Conservation (phyloP, 1,284 basidiomycete species). For the Coniophora puteana region DNA sequence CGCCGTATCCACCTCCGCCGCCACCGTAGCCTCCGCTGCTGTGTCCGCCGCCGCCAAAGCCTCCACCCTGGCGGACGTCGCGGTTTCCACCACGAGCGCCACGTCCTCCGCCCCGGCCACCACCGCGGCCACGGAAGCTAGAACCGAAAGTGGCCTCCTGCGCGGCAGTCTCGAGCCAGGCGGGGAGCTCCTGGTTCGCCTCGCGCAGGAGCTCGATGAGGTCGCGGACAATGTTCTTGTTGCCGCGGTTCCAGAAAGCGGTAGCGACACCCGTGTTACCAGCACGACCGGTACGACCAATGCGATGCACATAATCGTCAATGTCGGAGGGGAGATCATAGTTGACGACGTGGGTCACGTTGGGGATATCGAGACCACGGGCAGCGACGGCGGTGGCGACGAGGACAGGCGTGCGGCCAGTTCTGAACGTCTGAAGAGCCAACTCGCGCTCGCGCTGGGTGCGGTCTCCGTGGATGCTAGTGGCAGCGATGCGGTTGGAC, state of each 20-base stretch:
- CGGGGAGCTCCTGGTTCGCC: slow-evolving; percentile 94
- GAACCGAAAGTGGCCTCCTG: slow-evolving; percentile 75
- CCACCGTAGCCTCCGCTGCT: slow-evolving; percentile 29
- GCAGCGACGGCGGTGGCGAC: slow-evolving; percentile 99
- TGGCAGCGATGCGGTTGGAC: slow-evolving; percentile 81
- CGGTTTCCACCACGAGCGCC: slow-evolving; percentile 41
- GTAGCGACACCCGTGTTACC: slow-evolving; percentile 97
- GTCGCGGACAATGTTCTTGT: slow-evolving; percentile 90
- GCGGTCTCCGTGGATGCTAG: slow-evolving; percentile 98
- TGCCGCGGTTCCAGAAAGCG: slow-evolving; percentile 91
- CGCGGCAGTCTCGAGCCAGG: slow-evolving; percentile 89
- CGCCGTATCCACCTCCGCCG: slow-evolving; percentile 37
- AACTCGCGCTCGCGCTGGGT: slow-evolving; percentile 97
- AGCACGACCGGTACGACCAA: slow-evolving; percentile 98
- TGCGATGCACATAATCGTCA: slow-evolving; percentile 98
- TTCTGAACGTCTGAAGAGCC: slow-evolving; percentile 94
- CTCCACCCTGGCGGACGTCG: slow-evolving; percentile 46
- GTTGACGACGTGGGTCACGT: slow-evolving; percentile 98
- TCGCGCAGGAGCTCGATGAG: slow-evolving; percentile 92
- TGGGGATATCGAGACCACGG: slow-evolving; percentile 98
- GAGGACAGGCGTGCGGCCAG: slow-evolving; percentile 92
- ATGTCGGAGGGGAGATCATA: slow-evolving; percentile 99
- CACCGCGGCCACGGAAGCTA: slow-evolving; percentile 46
- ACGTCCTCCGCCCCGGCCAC: slow-evolving; percentile 60
- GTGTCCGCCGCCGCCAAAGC: slow-evolving; percentile 28